Evolutionary conservation across 1,284 basidiomycete species (phyloP), one percentile per base, ranked within the genome.

Genomic region (Tylopilus orsonianus): DNA sequence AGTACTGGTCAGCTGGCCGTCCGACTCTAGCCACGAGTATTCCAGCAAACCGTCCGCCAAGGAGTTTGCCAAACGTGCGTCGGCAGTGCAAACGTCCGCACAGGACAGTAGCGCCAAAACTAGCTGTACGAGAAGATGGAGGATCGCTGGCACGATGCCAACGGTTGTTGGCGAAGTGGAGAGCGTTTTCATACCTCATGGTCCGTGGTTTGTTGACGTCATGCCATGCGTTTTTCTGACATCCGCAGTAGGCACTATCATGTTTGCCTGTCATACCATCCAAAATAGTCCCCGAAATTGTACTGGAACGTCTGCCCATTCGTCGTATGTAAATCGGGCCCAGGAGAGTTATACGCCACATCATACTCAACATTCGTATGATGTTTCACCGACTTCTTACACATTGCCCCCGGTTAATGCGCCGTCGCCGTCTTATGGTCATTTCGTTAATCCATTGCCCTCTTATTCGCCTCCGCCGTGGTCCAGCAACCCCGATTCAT

Each of bases 151-250:
- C 64, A 71, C 72, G 56, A 78, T 85, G 74, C 80, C 83, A 53
- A 74, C 78, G 33, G 80, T 84, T 50, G 81, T 80, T 40, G 81
- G 67, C 60, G 77, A 86, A 60, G 85, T 96, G 42, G 89, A 92
- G 62, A 92, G 89, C 66, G 89, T 96, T 52, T 93, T 94, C 70
- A 93, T 96, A 67, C 93, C 93, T 55, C 93, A 96, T 78, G 94
- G 93, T 80, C 70, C 66, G 75, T 74, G 74, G 30, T 55, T 55
- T 57, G 57, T 59, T 57, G 58, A 64, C 65, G 64, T 64, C 64
- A 67, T 62, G 57, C 67, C 64, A 65, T 60, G 57, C 58, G 58
- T 61, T 64, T 60, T 62, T 59, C 64, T 69, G 50, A 64, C 63
- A 59, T 57, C 23, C 29, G 37, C 33, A 12, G 51, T 65, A 90